These are phyloP conservation scores for Pelargonium citronellum DNA, from an alignment of 441 rosid genomes.

Conservation along the genomic window DNA sequence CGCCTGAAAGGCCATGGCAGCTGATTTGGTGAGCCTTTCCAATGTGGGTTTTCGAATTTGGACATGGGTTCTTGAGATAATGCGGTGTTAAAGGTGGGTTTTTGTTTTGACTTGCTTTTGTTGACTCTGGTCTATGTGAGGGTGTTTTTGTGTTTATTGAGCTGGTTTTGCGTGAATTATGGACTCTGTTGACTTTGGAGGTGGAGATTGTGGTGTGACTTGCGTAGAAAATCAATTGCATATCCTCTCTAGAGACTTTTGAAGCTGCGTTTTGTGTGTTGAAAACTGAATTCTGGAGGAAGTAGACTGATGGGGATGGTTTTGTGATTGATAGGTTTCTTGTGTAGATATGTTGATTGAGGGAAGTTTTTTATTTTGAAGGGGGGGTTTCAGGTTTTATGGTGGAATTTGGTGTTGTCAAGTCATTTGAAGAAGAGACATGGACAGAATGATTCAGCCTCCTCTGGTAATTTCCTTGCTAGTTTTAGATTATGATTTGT, in stretches of 20 bases:
- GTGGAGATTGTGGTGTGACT: constrained; percentile 16
- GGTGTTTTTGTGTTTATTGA: constrained; percentile 8
- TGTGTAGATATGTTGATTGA: constrained; percentile 18
- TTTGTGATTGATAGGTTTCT: constrained; percentile 19
- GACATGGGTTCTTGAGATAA: constrained; percentile 27
- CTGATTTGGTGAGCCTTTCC: constrained; percentile 20
- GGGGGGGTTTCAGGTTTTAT: constrained; percentile 25
- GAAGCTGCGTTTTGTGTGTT: background rate
- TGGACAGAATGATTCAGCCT: constrained; percentile 67
- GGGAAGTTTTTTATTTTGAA: constrained; percentile 5
- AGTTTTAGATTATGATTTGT: constrained; percentile 13
- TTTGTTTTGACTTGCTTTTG: constrained; percentile 17
- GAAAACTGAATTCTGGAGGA: constrained; percentile 11
- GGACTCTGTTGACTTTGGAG: constrained; percentile 11
- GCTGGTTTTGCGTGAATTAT: constrained; percentile 15
- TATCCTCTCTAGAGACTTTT: background rate
- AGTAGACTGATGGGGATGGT: constrained; percentile 12
- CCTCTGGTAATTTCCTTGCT: constrained; percentile 47
- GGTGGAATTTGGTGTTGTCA: constrained; percentile 24
- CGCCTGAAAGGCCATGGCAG: constrained; percentile 5
- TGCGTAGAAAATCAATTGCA: constrained; percentile 5
- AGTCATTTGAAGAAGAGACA: constrained; percentile 25
- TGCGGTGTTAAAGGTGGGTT: constrained; percentile 19
- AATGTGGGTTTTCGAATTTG: constrained; percentile 28
- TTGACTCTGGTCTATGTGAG: constrained; percentile 18